phyloP scores from a whole-genome alignment of 306 rosid genomes.

The Cucumis cinereus region DNA sequence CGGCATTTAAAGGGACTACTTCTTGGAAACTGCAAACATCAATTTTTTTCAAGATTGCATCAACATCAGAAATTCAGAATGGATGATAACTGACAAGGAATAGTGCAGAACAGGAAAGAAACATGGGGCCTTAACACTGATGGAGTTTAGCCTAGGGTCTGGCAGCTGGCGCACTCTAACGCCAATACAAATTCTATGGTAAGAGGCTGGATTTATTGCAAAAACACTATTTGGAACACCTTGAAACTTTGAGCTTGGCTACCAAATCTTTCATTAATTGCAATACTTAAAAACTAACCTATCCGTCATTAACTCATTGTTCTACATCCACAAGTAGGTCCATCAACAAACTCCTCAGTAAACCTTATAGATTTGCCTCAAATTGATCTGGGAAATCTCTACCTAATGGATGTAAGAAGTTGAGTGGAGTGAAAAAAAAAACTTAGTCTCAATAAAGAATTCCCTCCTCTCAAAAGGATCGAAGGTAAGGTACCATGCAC shows the following conservation, averaged over 20 bases:
- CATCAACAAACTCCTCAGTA: background rate
- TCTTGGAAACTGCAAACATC: constrained; percentile 65
- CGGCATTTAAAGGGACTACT: constrained; percentile 92
- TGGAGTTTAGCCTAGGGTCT: background rate
- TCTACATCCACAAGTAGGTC: background rate
- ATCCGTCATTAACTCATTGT: background rate
- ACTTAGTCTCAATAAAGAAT: background rate
- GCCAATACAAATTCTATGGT: background rate
- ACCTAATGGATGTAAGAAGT: background rate
- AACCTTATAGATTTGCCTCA: background rate
- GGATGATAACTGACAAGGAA: background rate
- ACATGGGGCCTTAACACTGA: background rate
- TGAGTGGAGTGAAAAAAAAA: background rate
- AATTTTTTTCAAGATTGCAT: background rate
- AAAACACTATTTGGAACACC: background rate
- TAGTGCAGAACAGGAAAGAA: background rate
- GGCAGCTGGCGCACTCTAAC: background rate
- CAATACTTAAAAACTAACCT: background rate
- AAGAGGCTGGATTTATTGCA: background rate
- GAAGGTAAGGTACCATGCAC: background rate
- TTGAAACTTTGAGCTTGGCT: background rate
- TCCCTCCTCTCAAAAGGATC: background rate
- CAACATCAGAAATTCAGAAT: background rate
- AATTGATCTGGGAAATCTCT: background rate
- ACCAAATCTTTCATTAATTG: background rate